phyloP scores from a whole-genome alignment of 2,329 filamentous ascomycete genomes.

The Phaeophleospora eucalypticola region DNA sequence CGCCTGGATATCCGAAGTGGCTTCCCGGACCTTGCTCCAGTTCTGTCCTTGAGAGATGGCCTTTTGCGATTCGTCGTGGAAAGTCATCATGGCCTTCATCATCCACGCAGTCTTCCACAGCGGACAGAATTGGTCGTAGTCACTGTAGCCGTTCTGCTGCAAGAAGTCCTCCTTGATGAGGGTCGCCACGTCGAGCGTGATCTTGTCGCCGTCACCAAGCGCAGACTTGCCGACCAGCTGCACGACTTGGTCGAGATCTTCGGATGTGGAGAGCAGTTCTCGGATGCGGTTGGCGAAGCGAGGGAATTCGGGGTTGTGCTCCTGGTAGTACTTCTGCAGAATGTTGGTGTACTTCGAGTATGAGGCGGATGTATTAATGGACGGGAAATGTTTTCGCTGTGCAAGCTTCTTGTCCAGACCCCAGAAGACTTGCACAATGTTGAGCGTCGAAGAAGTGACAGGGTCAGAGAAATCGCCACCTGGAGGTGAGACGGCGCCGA shows the following conservation, averaged over 20 bases:
- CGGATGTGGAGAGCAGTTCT: conserved; percentile 88
- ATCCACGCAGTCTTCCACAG: conserved; percentile 99
- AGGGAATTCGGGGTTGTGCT: conserved; percentile 91
- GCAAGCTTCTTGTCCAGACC: conserved; percentile 99
- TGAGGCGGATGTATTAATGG: conserved; percentile 88
- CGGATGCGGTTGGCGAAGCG: conserved; percentile 87
- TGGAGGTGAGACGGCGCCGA: conserved; percentile 93
- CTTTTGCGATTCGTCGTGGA: conserved; percentile 97
- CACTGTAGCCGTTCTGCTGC: conserved; percentile 98
- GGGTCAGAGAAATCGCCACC: conserved; percentile 99
- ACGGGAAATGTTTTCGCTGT: conserved; percentile 98
- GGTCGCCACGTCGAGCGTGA: conserved; percentile 86
- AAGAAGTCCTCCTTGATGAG: conserved; percentile 98
- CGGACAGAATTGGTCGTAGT: conserved; percentile 98
- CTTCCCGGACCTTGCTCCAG: conserved; percentile 90
- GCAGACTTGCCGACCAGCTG: conserved; percentile 98
- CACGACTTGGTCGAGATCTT: conserved; percentile 97
- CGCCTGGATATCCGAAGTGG: conserved; percentile 79
- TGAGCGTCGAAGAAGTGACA: conserved; percentile 85
- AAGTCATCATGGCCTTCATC: conserved; percentile 99
- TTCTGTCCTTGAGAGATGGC: conserved; percentile 83
- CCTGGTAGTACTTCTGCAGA: conserved; percentile 90
- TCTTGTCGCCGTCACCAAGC: conserved; percentile 94
- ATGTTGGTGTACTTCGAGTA: conserved; percentile 94
- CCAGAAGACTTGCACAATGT: conserved; percentile 99